Conservation (phyloP, 768 basidiomycete genomes). For the Tulasnella sp. region DNA sequence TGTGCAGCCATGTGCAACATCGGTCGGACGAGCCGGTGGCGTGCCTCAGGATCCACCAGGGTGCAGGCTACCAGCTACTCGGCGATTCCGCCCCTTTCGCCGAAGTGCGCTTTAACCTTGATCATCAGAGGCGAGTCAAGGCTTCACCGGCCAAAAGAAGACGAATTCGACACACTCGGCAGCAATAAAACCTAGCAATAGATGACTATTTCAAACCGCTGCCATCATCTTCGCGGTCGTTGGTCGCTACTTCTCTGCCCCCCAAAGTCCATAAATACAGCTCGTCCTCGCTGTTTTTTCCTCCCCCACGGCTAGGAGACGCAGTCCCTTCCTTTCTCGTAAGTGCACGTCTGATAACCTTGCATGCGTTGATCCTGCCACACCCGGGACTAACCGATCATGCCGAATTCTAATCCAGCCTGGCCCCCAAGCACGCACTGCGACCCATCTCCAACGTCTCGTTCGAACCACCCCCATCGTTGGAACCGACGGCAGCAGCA, state of each 20-base stretch:
- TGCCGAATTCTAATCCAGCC: neutral
- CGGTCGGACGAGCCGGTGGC: slow-evolving; percentile 7
- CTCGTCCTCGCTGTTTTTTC: neutral
- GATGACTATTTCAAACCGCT: neutral
- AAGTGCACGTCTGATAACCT: slow-evolving; percentile 12
- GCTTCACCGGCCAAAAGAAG: neutral
- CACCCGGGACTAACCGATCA: neutral
- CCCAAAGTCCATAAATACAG: neutral
- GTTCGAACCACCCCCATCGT: neutral
- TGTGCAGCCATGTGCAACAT: slow-evolving; percentile 11
- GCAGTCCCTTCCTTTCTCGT: neutral
- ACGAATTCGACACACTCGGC: neutral
- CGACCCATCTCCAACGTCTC: neutral
- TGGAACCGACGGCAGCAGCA: neutral
- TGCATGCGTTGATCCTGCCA: neutral
- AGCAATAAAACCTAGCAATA: neutral
- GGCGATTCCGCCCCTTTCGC: slow-evolving; percentile 10
- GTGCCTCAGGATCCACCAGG: slow-evolving; percentile 4
- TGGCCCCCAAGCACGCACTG: neutral
- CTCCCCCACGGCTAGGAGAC: neutral
- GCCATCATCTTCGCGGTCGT: slow-evolving; percentile 1
- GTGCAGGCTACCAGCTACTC: slow-evolving; percentile 1
- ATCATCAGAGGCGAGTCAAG: neutral
- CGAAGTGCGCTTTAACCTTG: neutral
- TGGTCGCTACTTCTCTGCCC: neutral